These are phyloP conservation scores for Podospora conica DNA, from an alignment of 495 filamentous ascomycete genomes.

Conservation along the genomic window DNA sequence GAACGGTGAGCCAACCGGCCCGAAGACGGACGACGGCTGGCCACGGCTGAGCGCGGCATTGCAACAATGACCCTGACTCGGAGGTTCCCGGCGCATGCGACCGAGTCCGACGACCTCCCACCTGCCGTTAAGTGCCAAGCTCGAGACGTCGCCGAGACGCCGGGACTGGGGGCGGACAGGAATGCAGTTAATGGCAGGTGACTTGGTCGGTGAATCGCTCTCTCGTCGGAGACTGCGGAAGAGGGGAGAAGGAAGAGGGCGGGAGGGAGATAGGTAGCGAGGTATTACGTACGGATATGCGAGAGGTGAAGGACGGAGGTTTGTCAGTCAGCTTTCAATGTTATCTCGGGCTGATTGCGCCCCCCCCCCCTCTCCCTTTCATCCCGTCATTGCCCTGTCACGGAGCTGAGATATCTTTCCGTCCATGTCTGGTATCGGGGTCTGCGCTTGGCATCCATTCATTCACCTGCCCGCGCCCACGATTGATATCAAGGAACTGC, in stretches of 20 bases:
- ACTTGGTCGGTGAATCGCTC: neutral
- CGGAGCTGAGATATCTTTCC: neutral
- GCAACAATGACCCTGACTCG: neutral
- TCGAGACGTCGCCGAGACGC: neutral
- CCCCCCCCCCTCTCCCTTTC: neutral
- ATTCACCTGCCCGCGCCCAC: neutral
- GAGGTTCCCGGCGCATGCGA: neutral
- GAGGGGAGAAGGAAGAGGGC: neutral
- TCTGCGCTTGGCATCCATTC: neutral
- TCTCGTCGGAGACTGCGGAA: neutral
- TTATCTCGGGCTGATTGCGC: neutral
- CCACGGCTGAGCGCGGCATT: neutral
- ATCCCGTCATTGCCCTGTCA: neutral
- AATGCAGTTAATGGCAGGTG: slow-evolving; percentile 8
- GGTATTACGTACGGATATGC: neutral
- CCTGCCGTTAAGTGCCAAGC: slow-evolving; percentile 4
- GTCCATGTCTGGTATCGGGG: neutral
- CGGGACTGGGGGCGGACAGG: neutral
- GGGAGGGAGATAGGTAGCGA: neutral
- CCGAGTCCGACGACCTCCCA: neutral
- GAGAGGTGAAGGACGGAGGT: neutral
- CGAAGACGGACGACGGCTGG: neutral
- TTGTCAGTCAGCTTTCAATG: neutral
- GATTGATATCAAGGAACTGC: neutral
- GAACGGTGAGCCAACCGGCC: neutral